phyloP scores from a whole-genome alignment of 2,329 filamentous ascomycete genomes.

The Magnaporthiopsis incrustans region DNA sequence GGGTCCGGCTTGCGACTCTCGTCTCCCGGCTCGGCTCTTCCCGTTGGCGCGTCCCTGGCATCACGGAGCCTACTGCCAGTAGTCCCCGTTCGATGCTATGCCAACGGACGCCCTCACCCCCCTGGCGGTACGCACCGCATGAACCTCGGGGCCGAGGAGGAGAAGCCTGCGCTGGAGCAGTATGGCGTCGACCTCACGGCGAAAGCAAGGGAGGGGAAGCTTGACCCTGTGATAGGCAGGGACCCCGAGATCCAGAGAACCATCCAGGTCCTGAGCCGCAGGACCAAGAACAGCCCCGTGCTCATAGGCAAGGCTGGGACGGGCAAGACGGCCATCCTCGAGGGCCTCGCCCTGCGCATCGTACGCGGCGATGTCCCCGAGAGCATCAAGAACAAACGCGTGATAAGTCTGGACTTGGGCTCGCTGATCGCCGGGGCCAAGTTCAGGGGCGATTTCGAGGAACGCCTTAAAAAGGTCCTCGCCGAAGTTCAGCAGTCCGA shows the following conservation, averaged over 20 bases:
- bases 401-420: constrained; percentile 81
- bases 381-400: constrained; percentile 88
- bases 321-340: constrained; percentile 88
- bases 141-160: constrained; percentile 67
- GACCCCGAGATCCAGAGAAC: constrained; percentile 88
- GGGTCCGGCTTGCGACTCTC: not conserved
- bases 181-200: constrained; percentile 87
- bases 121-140: constrained; percentile 91
- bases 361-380: constrained; percentile 90
- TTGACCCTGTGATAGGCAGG: constrained; percentile 92
- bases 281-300: constrained; percentile 94
- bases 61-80: constrained; percentile 25
- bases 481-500: constrained; percentile 86
- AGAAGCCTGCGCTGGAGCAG: constrained; percentile 85
- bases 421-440: constrained; percentile 93
- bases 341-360: constrained; percentile 84
- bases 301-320: constrained; percentile 88
- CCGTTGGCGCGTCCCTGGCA: too few species aligned
- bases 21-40: not conserved
- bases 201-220: constrained; percentile 75
- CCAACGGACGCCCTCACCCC: constrained; percentile 71
- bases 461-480: constrained; percentile 81
- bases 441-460: constrained; percentile 93
- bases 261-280: constrained; percentile 83
- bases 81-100: constrained; percentile 43